Conservation (phyloP, 1,284 basidiomycete genomes). For the Laetiporus sulphureus region DNA sequence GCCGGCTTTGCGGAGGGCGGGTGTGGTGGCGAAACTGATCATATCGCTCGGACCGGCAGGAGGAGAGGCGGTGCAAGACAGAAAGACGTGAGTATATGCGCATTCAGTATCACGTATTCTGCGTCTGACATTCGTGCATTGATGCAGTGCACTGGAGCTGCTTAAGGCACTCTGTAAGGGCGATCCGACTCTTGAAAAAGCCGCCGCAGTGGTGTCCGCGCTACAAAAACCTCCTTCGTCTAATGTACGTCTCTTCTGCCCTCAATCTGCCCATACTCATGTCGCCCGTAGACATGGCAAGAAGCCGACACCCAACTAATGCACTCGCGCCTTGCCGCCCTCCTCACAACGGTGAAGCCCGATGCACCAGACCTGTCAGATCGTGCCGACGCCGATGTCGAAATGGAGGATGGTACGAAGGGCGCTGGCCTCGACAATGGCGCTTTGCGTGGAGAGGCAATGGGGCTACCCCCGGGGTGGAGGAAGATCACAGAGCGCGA, state of each 20-base stretch:
- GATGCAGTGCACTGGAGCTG: conserved; percentile 30
- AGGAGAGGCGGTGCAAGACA: conserved; percentile 17
- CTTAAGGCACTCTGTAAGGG: conserved; percentile 33
- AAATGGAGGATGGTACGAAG: not conserved
- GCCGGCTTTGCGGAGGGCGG: conserved; percentile 31
- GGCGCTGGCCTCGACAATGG: not conserved
- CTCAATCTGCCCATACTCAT: not conserved
- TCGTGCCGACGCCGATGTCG: too few species aligned
- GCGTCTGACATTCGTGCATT: not conserved
- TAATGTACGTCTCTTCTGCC: conserved; percentile 1
- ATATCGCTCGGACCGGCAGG: conserved; percentile 38
- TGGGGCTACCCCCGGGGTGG: conserved; percentile 41
- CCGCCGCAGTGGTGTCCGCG: conserved; percentile 18
- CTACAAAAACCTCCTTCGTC: not conserved
- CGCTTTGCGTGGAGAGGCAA: not conserved
- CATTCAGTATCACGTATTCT: too few species aligned
- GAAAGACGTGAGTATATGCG: conserved; percentile 32
- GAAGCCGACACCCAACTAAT: conserved; percentile 42
- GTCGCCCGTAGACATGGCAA: conserved; percentile 37
- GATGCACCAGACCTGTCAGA: too few species aligned
- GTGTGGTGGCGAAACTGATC: conserved; percentile 39
- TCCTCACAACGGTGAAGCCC: conserved; percentile 23
- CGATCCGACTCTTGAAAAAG: conserved; percentile 30
- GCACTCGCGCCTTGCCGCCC: conserved; percentile 41
- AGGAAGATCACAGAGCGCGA: conserved; percentile 32